Percentiles rank a stretch among this genome's conserved stretches.
Evolutionary conservation across 306 rosid genomes (phyloP).

Genomic region (Morella rubra): DNA sequence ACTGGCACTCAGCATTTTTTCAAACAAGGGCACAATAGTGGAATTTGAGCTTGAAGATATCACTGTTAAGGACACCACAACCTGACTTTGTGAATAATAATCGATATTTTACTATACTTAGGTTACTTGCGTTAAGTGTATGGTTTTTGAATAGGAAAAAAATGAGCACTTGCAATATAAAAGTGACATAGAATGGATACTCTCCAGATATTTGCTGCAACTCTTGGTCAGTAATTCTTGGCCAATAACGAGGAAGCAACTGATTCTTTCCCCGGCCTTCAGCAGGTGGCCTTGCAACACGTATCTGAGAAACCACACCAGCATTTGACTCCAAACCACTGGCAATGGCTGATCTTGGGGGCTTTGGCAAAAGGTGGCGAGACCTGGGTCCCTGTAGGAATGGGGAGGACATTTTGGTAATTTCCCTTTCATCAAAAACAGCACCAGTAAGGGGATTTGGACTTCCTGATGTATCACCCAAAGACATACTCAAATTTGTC

Average conservation of each 20-base stretch:
- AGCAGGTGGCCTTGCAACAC: slow-evolving; percentile 98
- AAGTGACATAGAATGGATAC: slow-evolving; percentile 61
- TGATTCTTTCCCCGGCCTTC: slow-evolving; percentile 98
- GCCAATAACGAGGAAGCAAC: slow-evolving; percentile 99
- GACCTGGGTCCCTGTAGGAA: slow-evolving; percentile 67
- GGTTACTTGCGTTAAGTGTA: neutral
- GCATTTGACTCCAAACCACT: slow-evolving; percentile 63
- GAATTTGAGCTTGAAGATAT: slow-evolving; percentile 79
- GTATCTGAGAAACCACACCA: slow-evolving; percentile 69
- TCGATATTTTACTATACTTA: slow-evolving; percentile 22
- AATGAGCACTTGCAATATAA: slow-evolving; percentile 19
- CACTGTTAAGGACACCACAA: slow-evolving; percentile 54
- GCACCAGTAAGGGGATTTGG: slow-evolving; percentile 46
- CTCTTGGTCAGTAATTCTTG: slow-evolving; percentile 96
- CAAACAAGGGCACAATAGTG: slow-evolving; percentile 92
- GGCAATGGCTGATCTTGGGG: slow-evolving; percentile 68
- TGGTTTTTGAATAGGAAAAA: slow-evolving; percentile 2
- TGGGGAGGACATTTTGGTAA: slow-evolving; percentile 52
- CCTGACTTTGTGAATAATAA: slow-evolving; percentile 15
- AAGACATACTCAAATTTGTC: slow-evolving; percentile 72
- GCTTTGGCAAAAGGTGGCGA: slow-evolving; percentile 78
- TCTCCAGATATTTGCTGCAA: slow-evolving; percentile 95
- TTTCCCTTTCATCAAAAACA: slow-evolving; percentile 64
- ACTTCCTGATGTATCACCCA: slow-evolving; percentile 60
- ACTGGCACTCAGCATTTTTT: slow-evolving; percentile 99